These are phyloP conservation scores for Aegilops sharonensis DNA, from an alignment of 176 grass and related monocot species.

Conservation along the genomic window DNA sequence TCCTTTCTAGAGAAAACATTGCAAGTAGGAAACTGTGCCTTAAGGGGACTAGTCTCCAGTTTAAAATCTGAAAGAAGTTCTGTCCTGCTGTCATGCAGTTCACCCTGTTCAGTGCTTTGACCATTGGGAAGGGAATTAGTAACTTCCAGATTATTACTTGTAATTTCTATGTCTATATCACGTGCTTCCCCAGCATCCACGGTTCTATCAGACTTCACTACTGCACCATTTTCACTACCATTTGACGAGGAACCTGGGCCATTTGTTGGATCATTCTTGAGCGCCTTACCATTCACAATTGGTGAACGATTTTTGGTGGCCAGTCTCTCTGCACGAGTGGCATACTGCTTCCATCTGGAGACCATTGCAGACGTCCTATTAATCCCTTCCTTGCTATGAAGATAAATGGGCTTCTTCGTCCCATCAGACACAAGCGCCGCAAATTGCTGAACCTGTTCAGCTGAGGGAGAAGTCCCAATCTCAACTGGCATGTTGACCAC, in stretches of 20 bases:
- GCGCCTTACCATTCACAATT: conserved; percentile 50
- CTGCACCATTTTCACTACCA: conserved; percentile 33
- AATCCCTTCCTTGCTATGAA: conserved; percentile 91
- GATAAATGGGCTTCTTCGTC: conserved; percentile 70
- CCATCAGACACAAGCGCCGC: conserved; percentile 67
- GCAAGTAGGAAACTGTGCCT: conserved; percentile 85
- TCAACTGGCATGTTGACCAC: conserved; percentile 85
- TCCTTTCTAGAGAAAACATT: conserved; percentile 88
- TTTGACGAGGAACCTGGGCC: conserved; percentile 20
- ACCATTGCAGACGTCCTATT: conserved; percentile 91
- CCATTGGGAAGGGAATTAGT: conserved; percentile 39
- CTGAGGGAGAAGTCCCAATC: conserved; percentile 69
- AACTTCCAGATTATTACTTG: conserved; percentile 43
- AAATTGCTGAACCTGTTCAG: conserved; percentile 78
- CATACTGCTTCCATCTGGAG: conserved; percentile 88
- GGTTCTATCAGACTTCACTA: conserved; percentile 34
- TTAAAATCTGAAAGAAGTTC: conserved; percentile 46
- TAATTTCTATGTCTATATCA: conserved; percentile 40
- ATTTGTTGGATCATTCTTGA: conserved; percentile 35
- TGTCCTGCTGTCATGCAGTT: conserved; percentile 28
- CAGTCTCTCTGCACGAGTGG: conserved; percentile 59
- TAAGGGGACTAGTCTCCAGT: conserved; percentile 58
- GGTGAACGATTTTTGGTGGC: conserved; percentile 29
- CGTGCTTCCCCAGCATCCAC: conserved; percentile 17
- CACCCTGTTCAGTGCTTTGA: conserved; percentile 37